These are phyloP conservation scores for Gamarada debralockiae DNA, from an alignment of 495 filamentous ascomycete genomes.

Conservation along the genomic window DNA sequence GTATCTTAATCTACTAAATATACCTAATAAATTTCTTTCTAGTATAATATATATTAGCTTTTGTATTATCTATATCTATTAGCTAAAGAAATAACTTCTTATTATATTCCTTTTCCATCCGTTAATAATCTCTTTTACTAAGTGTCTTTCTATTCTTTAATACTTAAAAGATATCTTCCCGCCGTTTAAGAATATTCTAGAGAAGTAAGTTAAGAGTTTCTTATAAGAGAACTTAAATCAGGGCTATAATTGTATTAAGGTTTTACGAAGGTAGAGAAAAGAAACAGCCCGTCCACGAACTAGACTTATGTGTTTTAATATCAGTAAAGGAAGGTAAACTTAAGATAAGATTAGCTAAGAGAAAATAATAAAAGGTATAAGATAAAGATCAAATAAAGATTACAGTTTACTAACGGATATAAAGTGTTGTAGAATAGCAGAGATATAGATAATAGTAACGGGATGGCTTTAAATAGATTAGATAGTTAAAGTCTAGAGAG, in stretches of 20 bases:
- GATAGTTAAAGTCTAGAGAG: no score
- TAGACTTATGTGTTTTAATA: background rate
- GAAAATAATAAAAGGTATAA: no score
- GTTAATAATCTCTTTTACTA: constrained; percentile 13
- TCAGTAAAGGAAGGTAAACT: no score
- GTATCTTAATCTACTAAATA: background rate
- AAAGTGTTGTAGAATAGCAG: no score
- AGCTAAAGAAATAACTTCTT: constrained; percentile 5
- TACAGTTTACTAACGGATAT: no score
- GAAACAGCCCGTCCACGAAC: no score
- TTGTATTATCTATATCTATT: constrained; percentile 10
- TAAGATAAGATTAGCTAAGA: no score
- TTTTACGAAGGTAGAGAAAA: no score
- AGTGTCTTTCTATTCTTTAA: constrained; percentile 16
- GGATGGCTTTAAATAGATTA: no score
- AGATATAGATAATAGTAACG: no score
- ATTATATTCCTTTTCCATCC: background rate
- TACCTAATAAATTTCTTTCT: constrained; percentile 19
- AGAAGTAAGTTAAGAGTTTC: constrained; percentile 13
- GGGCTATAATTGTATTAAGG: constrained; percentile 3
- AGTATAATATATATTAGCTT: constrained; percentile 19
- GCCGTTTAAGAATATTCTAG: constrained; percentile 5
- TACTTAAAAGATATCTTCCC: constrained; percentile 6
- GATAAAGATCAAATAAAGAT: no score
- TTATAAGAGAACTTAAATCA: constrained; percentile 8